Evolutionary conservation across 2,329 filamentous ascomycete species (phyloP), one percentile per base, ranked within the genome.

Genomic region (Cytospora paraplurivora): DNA sequence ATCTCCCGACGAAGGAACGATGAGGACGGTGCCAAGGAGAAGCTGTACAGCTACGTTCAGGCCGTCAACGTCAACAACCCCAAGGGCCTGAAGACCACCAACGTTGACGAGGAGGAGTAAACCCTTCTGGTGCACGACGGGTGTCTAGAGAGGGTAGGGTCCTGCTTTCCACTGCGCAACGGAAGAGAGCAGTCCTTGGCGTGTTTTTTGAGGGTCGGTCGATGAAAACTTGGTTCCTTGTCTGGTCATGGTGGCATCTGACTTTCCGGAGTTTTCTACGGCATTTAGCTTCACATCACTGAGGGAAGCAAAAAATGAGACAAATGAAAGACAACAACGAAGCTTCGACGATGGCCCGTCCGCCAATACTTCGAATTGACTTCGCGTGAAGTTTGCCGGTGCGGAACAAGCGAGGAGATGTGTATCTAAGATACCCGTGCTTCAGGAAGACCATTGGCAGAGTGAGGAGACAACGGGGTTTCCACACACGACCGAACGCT

Each of bases 1-100:
- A 97, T 99, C 84, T 97, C 93, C 78, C 92, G 95, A 83, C 96
- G 96, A 89, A 92, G 95, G 88, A 99, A 99, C 85, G 95, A 99
- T 82, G 95, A 98, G 87, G 95, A 99, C 85, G 92, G 92, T 76
- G 95, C 96, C 80, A 97, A 97, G 87, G 92, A 99, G 89, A 97
- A 96, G 88, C 89, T 99, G 72, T 99, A 98, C 90, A 95, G 91
- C 82, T 97, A 97, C 84, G 95, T 99, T 74, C 94, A 99, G 89
- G 95, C 95, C 75, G 95, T 99, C 80, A 97, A 97, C 83, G 93
- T 98, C 79, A 97, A 98, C 92, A 91, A 96, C 84, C 88, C 93
- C 82, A 98, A 97, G 92, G 94, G 95, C 81, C 90, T 99, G 74
- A 88, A 91, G 78, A 99, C 95, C 73, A 88, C 90, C 74, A 86